These are phyloP conservation scores for Cyamopsis tetragonoloba DNA, from an alignment of 306 rosid species.

Conservation along the genomic window DNA sequence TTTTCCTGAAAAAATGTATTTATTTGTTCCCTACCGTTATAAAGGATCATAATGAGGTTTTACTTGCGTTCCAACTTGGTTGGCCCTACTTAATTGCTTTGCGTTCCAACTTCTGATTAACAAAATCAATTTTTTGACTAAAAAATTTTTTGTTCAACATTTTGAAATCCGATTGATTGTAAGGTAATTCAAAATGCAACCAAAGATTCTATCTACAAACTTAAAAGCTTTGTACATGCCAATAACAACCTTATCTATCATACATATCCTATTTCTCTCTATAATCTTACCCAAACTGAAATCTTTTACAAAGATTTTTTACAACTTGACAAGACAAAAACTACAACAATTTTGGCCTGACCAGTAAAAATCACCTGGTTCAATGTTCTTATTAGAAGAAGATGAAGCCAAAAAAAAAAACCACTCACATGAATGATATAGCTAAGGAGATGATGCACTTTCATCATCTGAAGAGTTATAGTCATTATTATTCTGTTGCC, in stretches of 20 bases:
- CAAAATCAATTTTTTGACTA: neutral
- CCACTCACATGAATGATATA: slow-evolving; percentile 9
- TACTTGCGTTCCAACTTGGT: no score
- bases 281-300: slow-evolving; percentile 51
- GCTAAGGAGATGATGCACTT: slow-evolving; percentile 43
- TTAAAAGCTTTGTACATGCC: slow-evolving; percentile 31
- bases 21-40: no score
- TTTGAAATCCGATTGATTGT: neutral
- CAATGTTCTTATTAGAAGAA: slow-evolving; percentile 32
- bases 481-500: slow-evolving; percentile 24
- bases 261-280: slow-evolving; percentile 26
- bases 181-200: slow-evolving; percentile 3
- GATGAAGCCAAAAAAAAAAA: slow-evolving; percentile 33
- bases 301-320: slow-evolving; percentile 52
- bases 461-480: slow-evolving; percentile 60
- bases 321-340: slow-evolving; percentile 30
- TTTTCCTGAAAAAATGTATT: no score
- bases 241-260: slow-evolving; percentile 17
- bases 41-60: no score
- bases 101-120: no score
- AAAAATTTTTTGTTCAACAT: neutral
- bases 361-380: slow-evolving; percentile 33
- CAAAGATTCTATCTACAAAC: neutral
- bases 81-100: no score
- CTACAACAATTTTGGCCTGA: slow-evolving; percentile 19